Conservation (phyloP, 2,329 filamentous ascomycete species). For the Leptosphaerulina australis region DNA sequence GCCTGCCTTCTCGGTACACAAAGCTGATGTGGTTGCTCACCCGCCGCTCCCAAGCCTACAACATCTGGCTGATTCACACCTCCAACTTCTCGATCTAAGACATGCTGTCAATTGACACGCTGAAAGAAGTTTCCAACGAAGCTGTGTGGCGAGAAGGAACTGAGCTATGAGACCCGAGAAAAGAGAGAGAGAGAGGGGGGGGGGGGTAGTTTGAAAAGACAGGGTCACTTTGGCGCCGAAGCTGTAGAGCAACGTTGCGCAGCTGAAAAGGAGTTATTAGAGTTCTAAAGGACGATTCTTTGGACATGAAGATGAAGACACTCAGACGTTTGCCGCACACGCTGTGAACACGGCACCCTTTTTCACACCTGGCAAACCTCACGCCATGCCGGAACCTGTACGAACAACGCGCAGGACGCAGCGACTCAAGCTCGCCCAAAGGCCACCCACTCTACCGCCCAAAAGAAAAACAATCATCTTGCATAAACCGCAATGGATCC, state of each 20-base stretch:
- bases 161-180: constrained; percentile 42
- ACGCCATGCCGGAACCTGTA: not conserved
- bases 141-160: constrained; percentile 34
- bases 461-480: constrained; percentile 42
- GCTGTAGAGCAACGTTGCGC: constrained; percentile 42
- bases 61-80: constrained; percentile 45
- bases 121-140: constrained; percentile 38
- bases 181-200: constrained; percentile 42
- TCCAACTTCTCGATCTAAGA: constrained; percentile 47
- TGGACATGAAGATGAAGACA: constrained; percentile 60
- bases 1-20: constrained; percentile 38
- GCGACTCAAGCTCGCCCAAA: constrained; percentile 60
- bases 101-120: constrained; percentile 40
- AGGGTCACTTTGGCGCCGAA: constrained; percentile 43
- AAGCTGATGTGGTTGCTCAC: constrained; percentile 43
- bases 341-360: constrained; percentile 54
- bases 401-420: constrained; percentile 38
- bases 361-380: too few species aligned
- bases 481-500: constrained; percentile 46
- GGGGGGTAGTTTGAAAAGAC: constrained; percentile 44
- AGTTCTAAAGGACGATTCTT: constrained; percentile 51
- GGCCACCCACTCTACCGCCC: constrained; percentile 59
- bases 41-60: constrained; percentile 39
- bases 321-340: constrained; percentile 61
- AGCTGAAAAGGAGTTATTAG: constrained; percentile 37